A percentile compares a stretch with the other conserved stretches of the same genome.
Conservation (phyloP, 2,329 filamentous ascomycete species). For the Paramyrothecium sp. region DNA sequence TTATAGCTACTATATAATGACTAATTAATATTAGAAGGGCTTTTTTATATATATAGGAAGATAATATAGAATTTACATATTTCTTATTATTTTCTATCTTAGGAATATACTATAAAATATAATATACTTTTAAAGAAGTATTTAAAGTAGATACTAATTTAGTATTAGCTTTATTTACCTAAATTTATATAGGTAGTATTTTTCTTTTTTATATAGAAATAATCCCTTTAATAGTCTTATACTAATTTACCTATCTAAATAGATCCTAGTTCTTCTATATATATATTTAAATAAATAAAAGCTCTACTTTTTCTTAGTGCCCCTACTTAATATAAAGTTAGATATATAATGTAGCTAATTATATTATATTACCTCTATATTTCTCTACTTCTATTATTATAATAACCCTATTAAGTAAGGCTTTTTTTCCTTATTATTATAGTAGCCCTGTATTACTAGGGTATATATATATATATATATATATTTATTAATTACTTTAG, state of each 20-base stretch:
- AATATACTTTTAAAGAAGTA: too few species aligned
- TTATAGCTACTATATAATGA: neutral
- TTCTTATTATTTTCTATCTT: too few species aligned
- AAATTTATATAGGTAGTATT: too few species aligned
- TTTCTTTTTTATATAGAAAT: too few species aligned
- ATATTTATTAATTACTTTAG: neutral
- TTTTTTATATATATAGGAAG: too few species aligned
- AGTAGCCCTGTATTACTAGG: neutral
- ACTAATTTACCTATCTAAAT: too few species aligned
- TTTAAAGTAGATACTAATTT: too few species aligned
- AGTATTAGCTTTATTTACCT: neutral
- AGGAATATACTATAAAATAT: too few species aligned
- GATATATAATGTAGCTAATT: neutral
- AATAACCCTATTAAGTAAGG: neutral
- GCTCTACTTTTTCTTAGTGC: constrained; percentile 1
- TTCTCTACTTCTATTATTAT: neutral
- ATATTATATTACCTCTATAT: neutral
- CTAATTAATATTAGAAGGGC: too few species aligned
- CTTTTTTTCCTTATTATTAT: neutral
- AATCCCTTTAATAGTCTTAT: too few species aligned
- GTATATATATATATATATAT: neutral
- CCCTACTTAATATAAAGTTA: neutral
- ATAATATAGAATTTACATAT: too few species aligned
- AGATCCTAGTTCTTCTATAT: too few species aligned
- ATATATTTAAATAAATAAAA: neutral